Conservation (phyloP, 768 basidiomycete genomes). For the Gloeostereum incarnatum region DNA sequence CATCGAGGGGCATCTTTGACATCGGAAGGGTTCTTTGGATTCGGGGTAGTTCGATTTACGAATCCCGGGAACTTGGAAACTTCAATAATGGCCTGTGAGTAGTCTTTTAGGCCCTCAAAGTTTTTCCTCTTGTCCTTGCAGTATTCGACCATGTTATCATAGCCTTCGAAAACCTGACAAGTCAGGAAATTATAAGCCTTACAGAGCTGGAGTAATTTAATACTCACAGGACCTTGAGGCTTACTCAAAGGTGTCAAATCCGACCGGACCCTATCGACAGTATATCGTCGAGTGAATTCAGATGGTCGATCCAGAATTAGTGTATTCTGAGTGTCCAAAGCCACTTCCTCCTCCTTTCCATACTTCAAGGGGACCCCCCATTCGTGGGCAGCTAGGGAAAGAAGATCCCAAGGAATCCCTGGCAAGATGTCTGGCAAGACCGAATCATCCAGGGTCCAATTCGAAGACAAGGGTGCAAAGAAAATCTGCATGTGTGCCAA, state of each 20-base stretch:
- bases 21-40: conserved; percentile 47
- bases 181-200: not conserved
- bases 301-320: conserved; percentile 69
- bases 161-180: conserved; percentile 20
- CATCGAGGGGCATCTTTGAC: conserved; percentile 47
- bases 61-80: conserved; percentile 46
- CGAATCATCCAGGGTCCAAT: conserved; percentile 24
- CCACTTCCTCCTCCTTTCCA: conserved; percentile 23
- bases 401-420: conserved; percentile 55
- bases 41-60: conserved; percentile 34
- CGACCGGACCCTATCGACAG: conserved; percentile 39
- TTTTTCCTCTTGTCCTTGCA: conserved; percentile 53
- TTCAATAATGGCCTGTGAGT: conserved; percentile 66
- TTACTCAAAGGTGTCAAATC: conserved; percentile 73
- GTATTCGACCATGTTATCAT: conserved; percentile 54
- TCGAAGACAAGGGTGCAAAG: conserved; percentile 45
- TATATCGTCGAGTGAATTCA: conserved; percentile 71
- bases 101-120: conserved; percentile 51
- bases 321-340: conserved; percentile 45
- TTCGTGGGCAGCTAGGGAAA: conserved; percentile 39
- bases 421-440: conserved; percentile 27
- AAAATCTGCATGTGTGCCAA: conserved; percentile 53
- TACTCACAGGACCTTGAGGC: conserved; percentile 52
- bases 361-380: conserved; percentile 42
- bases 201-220: conserved; percentile 1